Percentiles rank a stretch among this genome's conserved stretches.
phyloP scores from a whole-genome alignment of 2,329 filamentous ascomycete species.

The Colletotrichum sp. region DNA sequence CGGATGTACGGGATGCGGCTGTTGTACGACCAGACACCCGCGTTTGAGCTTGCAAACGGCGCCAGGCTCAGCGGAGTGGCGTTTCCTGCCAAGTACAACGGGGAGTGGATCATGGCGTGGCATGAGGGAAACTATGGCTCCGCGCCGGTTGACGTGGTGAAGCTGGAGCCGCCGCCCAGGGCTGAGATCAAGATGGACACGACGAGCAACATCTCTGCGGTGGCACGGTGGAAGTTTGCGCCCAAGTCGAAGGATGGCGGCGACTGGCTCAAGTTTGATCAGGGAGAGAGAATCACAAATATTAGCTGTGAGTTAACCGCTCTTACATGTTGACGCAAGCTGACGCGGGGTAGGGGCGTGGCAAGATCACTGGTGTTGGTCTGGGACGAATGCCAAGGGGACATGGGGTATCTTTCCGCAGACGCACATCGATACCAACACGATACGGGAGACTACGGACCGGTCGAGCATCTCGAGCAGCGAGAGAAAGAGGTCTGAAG shows the following conservation, averaged over 20 bases:
- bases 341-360: constrained; percentile 40
- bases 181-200: constrained; percentile 51
- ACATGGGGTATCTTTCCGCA: constrained; percentile 60
- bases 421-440: constrained; percentile 51
- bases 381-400: constrained; percentile 55
- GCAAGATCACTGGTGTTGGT: constrained; percentile 61
- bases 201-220: constrained; percentile 52
- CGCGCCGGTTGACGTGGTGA: constrained; percentile 53
- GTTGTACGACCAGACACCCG: constrained; percentile 48
- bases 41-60: constrained; percentile 52
- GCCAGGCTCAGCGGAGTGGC: constrained; percentile 55
- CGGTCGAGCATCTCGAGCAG: constrained; percentile 34
- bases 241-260: constrained; percentile 45
- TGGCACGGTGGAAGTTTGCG: constrained; percentile 59
- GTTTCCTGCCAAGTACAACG: constrained; percentile 55
- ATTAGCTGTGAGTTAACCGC: constrained; percentile 57
- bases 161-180: constrained; percentile 51
- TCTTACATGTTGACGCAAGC: background rate
- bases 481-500: constrained; percentile 38
- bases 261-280: constrained; percentile 66
- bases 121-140: constrained; percentile 58
- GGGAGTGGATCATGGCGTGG: constrained; percentile 64
- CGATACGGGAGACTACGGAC: constrained; percentile 42
- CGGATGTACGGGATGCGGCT: constrained; percentile 51
- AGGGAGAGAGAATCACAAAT: constrained; percentile 70